Evolutionary conservation across 164 flowering plant species (phyloP).

Genomic region (Tetrastigma voinierianum): DNA sequence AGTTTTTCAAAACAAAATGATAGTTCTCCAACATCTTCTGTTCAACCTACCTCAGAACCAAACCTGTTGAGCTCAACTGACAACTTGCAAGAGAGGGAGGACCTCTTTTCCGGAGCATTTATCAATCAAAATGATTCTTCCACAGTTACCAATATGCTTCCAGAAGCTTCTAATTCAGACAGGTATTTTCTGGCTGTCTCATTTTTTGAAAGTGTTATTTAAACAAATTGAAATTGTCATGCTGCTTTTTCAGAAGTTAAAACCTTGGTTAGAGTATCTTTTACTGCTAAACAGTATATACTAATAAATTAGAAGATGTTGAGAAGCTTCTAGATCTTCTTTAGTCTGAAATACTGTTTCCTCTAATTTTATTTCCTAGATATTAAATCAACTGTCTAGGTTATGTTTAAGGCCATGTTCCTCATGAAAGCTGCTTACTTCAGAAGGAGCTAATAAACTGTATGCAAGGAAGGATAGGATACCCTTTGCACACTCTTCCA

Average conservation of each 20-base stretch:
- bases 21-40: slow-evolving; percentile 8
- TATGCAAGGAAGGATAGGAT: no score
- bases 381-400: no score
- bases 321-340: no score
- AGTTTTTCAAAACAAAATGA: slow-evolving; percentile 19
- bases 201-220: background rate
- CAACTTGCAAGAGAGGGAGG: slow-evolving; percentile 24
- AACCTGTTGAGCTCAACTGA: slow-evolving; percentile 21
- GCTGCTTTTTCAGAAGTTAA: background rate
- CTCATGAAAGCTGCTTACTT: no score
- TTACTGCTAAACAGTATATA: background rate
- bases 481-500: no score
- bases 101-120: slow-evolving; percentile 28
- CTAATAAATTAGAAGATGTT: no score
- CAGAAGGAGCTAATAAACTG: no score
- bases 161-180: slow-evolving; percentile 28
- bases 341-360: no score
- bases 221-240: background rate
- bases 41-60: slow-evolving; percentile 23
- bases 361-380: no score
- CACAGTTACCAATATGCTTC: slow-evolving; percentile 9
- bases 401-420: no score
- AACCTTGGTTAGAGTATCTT: background rate
- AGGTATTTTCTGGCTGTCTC: slow-evolving; percentile 34
- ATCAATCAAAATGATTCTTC: slow-evolving; percentile 24